phyloP scores from a whole-genome alignment of 306 rosid species.

The Urtica urens region DNA sequence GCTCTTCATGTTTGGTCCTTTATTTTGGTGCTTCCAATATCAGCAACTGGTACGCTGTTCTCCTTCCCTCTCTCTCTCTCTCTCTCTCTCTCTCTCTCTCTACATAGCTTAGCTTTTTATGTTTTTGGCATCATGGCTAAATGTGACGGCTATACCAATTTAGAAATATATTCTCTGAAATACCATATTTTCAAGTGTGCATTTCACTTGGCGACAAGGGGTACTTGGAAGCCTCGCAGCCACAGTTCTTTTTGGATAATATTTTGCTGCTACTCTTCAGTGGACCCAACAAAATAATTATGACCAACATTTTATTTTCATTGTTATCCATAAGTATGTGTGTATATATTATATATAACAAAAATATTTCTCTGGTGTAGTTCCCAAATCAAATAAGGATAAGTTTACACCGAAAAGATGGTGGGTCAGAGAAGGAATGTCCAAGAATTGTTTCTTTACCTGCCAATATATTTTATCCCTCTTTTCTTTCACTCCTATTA shows the following conservation, averaged over 20 bases:
- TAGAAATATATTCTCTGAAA: too few species aligned
- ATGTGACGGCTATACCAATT: not conserved
- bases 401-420: conserved; percentile 11
- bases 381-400: conserved; percentile 2
- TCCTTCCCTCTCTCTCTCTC: not conserved
- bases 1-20: too few species aligned
- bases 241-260: too few species aligned
- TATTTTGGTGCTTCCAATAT: not conserved
- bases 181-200: not conserved
- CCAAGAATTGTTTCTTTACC: conserved; percentile 1
- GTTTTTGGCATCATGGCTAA: not conserved
- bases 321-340: not conserved
- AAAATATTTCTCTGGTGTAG: not conserved
- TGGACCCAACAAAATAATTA: conserved; percentile 23
- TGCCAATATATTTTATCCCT: conserved; percentile 5
- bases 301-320: conserved; percentile 4
- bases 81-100: conserved; percentile 1
- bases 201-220: too few species aligned
- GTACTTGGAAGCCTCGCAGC: too few species aligned
- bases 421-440: conserved; percentile 9
- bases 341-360: not conserved
- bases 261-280: conserved; percentile 17
- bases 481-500: too few species aligned
- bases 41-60: not conserved
- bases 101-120: not conserved